phyloP scores from a whole-genome alignment of 1,284 basidiomycete species.

The Macrocystidia cucumis region DNA sequence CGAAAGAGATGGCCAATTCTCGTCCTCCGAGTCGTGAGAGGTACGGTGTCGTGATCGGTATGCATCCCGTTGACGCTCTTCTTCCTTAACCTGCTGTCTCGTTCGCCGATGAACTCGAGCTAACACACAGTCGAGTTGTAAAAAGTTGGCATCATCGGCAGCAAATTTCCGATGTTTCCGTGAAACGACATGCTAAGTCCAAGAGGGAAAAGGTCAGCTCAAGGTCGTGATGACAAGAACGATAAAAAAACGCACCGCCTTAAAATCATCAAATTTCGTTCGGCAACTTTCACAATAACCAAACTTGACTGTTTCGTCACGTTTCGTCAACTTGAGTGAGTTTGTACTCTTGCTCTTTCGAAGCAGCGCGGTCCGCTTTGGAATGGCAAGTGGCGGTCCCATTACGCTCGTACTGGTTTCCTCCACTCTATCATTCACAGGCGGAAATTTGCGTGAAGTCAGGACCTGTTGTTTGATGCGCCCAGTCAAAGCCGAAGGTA shows the following conservation, averaged over 20 bases:
- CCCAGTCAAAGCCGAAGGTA: slow-evolving; percentile 47
- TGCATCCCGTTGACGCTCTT: slow-evolving; percentile 16
- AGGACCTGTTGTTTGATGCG: slow-evolving; percentile 56
- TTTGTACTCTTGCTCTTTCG: slow-evolving; percentile 75
- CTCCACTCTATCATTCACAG: slow-evolving; percentile 17
- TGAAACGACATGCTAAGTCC: slow-evolving; percentile 65
- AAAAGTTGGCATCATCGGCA: slow-evolving; percentile 72
- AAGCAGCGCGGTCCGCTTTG: slow-evolving; percentile 43
- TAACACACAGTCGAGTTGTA: slow-evolving; percentile 77
- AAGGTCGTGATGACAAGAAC: slow-evolving; percentile 5
- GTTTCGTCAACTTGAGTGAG: slow-evolving; percentile 63
- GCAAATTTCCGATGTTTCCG: slow-evolving; percentile 88
- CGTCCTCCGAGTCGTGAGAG: too few relatives aligned
- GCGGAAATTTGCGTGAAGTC: slow-evolving; percentile 47
- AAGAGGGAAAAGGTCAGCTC: slow-evolving; percentile 6
- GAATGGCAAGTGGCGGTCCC: slow-evolving; percentile 58
- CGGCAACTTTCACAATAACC: slow-evolving; percentile 99
- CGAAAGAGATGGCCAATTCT: too few relatives aligned
- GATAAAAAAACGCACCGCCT: slow-evolving; percentile 45
- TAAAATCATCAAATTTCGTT: slow-evolving; percentile 85
- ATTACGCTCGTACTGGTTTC: slow-evolving; percentile 38
- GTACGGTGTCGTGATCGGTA: too few relatives aligned
- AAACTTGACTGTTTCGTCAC: slow-evolving; percentile 83
- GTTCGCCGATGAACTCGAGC: slow-evolving; percentile 65
- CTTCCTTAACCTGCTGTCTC: slow-evolving; percentile 31